Conservation (phyloP, 768 basidiomycete species). For the Pholiota molesta region DNA sequence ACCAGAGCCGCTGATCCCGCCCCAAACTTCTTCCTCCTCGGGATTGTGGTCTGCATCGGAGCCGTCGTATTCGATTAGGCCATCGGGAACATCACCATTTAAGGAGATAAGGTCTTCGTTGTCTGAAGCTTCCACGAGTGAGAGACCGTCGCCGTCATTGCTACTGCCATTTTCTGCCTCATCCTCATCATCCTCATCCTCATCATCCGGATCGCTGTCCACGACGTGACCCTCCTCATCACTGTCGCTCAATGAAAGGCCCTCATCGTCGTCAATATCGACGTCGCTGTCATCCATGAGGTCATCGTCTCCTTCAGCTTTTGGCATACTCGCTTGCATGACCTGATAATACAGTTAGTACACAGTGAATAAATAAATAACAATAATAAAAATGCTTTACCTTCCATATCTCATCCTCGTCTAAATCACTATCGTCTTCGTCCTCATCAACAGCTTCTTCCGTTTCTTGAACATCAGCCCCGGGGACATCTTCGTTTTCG, state of each 20-base stretch:
- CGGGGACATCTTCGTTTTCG: slow-evolving; percentile 31
- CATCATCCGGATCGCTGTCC: slow-evolving; percentile 27
- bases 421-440: slow-evolving; percentile 46
- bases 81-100: slow-evolving; percentile 56
- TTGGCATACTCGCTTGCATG: slow-evolving; percentile 88
- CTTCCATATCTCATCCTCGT: slow-evolving; percentile 84
- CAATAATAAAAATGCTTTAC: slow-evolving; percentile 39
- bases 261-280: slow-evolving; percentile 32
- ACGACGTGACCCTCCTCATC: slow-evolving; percentile 28
- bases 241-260: slow-evolving; percentile 28
- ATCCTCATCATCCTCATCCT: slow-evolving; percentile 10
- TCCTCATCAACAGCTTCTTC: slow-evolving; percentile 39
- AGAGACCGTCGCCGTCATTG: slow-evolving; percentile 47
- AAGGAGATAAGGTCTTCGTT: slow-evolving; percentile 69
- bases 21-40: slow-evolving; percentile 60
- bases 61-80: slow-evolving; percentile 63
- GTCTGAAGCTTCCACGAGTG: slow-evolving; percentile 67
- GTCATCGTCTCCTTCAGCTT: slow-evolving; percentile 49
- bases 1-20: slow-evolving; percentile 40
- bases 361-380: slow-evolving; percentile 5
- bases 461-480: slow-evolving; percentile 35
- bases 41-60: slow-evolving; percentile 45
- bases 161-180: background rate
- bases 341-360: slow-evolving; percentile 48
- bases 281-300: slow-evolving; percentile 43